These are phyloP conservation scores for Rhodotorula sp. DNA, from an alignment of 1,284 basidiomycete species.

Conservation along the genomic window DNA sequence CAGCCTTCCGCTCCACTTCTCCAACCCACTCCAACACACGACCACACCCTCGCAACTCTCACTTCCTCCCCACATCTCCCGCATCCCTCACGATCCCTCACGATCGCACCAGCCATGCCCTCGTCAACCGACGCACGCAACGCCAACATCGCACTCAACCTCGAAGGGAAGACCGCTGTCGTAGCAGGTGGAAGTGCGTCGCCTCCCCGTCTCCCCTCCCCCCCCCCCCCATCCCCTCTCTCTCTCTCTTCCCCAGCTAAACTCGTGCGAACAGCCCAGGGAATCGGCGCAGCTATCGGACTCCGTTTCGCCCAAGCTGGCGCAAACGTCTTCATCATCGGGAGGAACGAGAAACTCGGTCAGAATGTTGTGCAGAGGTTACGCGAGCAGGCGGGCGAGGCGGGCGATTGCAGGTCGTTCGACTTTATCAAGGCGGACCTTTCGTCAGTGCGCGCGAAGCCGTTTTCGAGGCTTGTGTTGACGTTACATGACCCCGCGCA, in stretches of 20 bases:
- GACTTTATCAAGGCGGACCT: conserved; percentile 50
- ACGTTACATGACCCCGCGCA: not conserved
- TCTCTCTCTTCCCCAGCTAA: not conserved
- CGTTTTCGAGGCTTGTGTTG: not conserved
- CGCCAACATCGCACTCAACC: conserved; percentile 36
- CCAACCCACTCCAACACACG: no score
- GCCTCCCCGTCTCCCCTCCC: not conserved
- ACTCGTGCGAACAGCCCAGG: conserved; percentile 5
- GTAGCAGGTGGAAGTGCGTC: conserved; percentile 40
- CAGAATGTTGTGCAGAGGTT: conserved; percentile 44
- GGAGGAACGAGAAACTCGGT: conserved; percentile 45
- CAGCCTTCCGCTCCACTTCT: no score
- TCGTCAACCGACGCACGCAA: conserved; percentile 21
- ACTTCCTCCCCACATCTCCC: not conserved
- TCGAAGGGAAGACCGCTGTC: conserved; percentile 40
- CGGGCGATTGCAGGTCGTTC: conserved; percentile 28
- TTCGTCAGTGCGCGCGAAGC: conserved; percentile 18
- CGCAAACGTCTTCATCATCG: conserved; percentile 49
- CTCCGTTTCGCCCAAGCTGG: conserved; percentile 43
- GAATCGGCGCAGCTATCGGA: conserved; percentile 37
- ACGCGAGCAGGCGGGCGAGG: conserved; percentile 15
- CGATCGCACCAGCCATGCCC: conserved; percentile 4
- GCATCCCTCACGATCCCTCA: not conserved
- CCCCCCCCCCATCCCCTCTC: not conserved
- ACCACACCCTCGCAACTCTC: not conserved